phyloP scores from a whole-genome alignment of 2,329 filamentous ascomycete genomes.

The Aspergillus brunneoviolaceus region DNA sequence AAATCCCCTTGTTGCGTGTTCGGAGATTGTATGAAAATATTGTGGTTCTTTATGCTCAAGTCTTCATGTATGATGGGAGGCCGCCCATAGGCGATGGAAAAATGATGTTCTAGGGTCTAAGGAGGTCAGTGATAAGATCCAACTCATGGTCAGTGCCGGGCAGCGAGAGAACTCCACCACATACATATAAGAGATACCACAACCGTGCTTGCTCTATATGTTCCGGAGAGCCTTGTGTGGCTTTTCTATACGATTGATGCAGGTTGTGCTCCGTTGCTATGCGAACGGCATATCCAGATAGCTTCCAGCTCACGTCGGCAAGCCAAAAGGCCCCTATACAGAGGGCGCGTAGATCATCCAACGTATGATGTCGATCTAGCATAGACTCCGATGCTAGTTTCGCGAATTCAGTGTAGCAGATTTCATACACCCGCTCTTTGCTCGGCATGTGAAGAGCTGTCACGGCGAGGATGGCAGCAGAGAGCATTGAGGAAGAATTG shows the following conservation, averaged over 20 bases:
- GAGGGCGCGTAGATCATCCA: slow-evolving; percentile 54
- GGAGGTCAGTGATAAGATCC: slow-evolving; percentile 15
- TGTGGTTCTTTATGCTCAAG: slow-evolving; percentile 38
- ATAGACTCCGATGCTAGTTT: slow-evolving; percentile 54
- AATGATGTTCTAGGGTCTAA: slow-evolving; percentile 45
- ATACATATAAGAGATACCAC: slow-evolving; percentile 46
- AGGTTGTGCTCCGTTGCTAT: slow-evolving; percentile 46
- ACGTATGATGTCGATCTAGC: slow-evolving; percentile 52
- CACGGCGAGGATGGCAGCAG: slow-evolving; percentile 49
- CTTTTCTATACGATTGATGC: slow-evolving; percentile 45
- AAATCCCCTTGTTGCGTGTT: slow-evolving; percentile 36
- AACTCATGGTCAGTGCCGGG: neutral
- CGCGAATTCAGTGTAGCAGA: slow-evolving; percentile 54
- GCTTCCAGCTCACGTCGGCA: slow-evolving; percentile 52
- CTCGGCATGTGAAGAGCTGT: slow-evolving; percentile 52
- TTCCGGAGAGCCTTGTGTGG: slow-evolving; percentile 38
- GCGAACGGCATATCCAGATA: slow-evolving; percentile 44
- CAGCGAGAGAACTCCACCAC: slow-evolving; percentile 9
- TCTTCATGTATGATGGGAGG: slow-evolving; percentile 47
- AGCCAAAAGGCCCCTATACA: slow-evolving; percentile 59
- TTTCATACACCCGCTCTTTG: slow-evolving; percentile 49
- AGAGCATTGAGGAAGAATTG: slow-evolving; percentile 47
- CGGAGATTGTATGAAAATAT: slow-evolving; percentile 32
- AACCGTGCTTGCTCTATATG: slow-evolving; percentile 39
- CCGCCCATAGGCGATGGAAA: slow-evolving; percentile 46